Evolutionary conservation across 2,329 filamentous ascomycete genomes (phyloP).

Genomic region (Neophaeococcomyces mojaviensis): DNA sequence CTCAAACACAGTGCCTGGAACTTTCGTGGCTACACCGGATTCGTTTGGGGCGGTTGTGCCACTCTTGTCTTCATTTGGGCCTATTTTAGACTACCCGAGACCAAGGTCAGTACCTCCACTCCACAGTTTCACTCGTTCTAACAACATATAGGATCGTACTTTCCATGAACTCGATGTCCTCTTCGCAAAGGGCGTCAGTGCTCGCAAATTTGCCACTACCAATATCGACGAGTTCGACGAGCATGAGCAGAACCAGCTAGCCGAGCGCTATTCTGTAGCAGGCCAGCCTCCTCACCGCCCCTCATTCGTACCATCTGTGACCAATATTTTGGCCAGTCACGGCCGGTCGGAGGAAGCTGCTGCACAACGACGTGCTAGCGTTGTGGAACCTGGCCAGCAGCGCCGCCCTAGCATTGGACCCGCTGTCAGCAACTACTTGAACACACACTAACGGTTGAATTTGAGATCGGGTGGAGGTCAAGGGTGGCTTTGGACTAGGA

Average conservation of each 20-base stretch:
- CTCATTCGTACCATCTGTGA: slow-evolving; percentile 11
- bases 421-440: too few species aligned
- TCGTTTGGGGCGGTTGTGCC: slow-evolving; percentile 26
- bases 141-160: too few species aligned
- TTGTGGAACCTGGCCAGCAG: too few species aligned
- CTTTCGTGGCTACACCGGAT: slow-evolving; percentile 27
- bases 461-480: too few species aligned
- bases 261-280: slow-evolving; percentile 8
- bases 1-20: too few species aligned
- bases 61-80: slow-evolving; percentile 24
- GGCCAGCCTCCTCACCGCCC: slow-evolving; percentile 3
- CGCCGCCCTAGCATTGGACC: too few species aligned
- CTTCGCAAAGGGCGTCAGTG: slow-evolving; percentile 15
- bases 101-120: too few species aligned
- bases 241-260: slow-evolving; percentile 11
- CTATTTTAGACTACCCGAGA: slow-evolving; percentile 29
- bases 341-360: slow-evolving; percentile 11
- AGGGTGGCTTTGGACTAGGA: too few species aligned
- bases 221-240: slow-evolving; percentile 13
- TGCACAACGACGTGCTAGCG: slow-evolving; percentile 10
- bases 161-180: slow-evolving; percentile 17
- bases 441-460: too few species aligned
- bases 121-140: too few species aligned
- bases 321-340: slow-evolving; percentile 8
- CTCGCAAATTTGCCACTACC: slow-evolving; percentile 14